These are phyloP conservation scores for Colletotrichum brevisporum DNA, from an alignment of 2,329 filamentous ascomycete genomes.

Conservation along the genomic window DNA sequence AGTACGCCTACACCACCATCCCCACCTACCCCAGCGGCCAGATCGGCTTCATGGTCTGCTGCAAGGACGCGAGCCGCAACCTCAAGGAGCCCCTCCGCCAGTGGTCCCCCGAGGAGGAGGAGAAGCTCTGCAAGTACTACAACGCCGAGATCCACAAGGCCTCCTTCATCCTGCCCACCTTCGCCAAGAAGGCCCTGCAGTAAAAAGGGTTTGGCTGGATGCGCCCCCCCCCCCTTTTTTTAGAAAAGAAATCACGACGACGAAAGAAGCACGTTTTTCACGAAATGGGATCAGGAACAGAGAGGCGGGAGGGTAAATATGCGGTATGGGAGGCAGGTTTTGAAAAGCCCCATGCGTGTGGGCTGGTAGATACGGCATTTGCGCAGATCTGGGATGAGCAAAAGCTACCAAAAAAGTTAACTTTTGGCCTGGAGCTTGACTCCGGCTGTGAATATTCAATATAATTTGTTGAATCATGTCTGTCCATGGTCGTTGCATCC, in stretches of 20 bases:
- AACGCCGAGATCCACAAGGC: slow-evolving; percentile 97
- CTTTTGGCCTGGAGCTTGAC: slow-evolving; percentile 17
- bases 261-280: slow-evolving; percentile 1
- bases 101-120: slow-evolving; percentile 90
- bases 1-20: slow-evolving; percentile 99
- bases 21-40: slow-evolving; percentile 99
- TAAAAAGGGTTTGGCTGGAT: slow-evolving; percentile 52
- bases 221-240: not conserved
- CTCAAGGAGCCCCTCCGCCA: slow-evolving; percentile 86
- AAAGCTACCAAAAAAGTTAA: slow-evolving; percentile 20
- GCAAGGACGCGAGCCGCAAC: slow-evolving; percentile 89
- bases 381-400: slow-evolving; percentile 5
- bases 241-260: not conserved
- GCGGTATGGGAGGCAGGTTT: not conserved
- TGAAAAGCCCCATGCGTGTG: not conserved
- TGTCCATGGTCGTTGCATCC: not conserved
- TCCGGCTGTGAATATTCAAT: slow-evolving; percentile 25
- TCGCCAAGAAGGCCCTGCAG: slow-evolving; percentile 83
- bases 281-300: slow-evolving; percentile 5
- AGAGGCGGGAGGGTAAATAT: not conserved
- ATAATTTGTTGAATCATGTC: slow-evolving; percentile 26
- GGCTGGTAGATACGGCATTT: not conserved
- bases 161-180: slow-evolving; percentile 92
- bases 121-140: slow-evolving; percentile 95
- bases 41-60: slow-evolving; percentile 99